Conservation (phyloP, 306 rosid species). For the Trifolium pratense region DNA sequence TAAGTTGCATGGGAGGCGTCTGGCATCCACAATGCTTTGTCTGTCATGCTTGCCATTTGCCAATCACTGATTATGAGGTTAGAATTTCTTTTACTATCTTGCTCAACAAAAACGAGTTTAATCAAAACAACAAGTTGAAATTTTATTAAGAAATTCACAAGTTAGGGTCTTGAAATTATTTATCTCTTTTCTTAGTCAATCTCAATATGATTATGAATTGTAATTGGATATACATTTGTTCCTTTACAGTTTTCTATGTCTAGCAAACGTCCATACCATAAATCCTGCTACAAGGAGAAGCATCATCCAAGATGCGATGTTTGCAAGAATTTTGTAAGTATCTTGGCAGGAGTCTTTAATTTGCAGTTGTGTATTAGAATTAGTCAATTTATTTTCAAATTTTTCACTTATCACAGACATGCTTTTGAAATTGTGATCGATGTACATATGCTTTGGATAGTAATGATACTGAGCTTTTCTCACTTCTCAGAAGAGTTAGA, state of each 20-base stretch:
- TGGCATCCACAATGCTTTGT: conserved; percentile 96
- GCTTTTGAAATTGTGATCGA: conserved; percentile 23
- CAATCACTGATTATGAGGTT: conserved; percentile 94
- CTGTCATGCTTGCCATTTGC: conserved; percentile 74
- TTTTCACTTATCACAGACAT: conserved; percentile 15
- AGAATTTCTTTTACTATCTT: conserved; percentile 28
- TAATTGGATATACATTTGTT: conserved; percentile 35
- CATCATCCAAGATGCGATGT: conserved; percentile 96
- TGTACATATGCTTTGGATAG: conserved; percentile 25
- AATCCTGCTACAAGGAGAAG: conserved; percentile 85
- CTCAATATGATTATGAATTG: conserved; percentile 27
- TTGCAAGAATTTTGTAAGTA: conserved; percentile 79
- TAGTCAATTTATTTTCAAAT: conserved; percentile 23
- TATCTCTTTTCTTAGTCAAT: conserved; percentile 16
- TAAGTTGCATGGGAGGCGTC: conserved; percentile 85
- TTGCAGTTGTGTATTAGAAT: conserved; percentile 11
- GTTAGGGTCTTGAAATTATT: conserved; percentile 27
- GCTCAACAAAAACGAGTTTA: conserved; percentile 11
- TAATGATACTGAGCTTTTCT: conserved; percentile 32
- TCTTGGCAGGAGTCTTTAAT: conserved; percentile 39
- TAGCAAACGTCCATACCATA: conserved; percentile 75
- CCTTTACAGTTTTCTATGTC: conserved; percentile 86
- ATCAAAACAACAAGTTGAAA: conserved; percentile 31
- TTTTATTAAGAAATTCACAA: conserved; percentile 20
- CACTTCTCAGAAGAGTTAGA: conserved; percentile 13